phyloP scores from a whole-genome alignment of 2,329 filamentous ascomycete species.

The Fusarium pseudoanthophilum region DNA sequence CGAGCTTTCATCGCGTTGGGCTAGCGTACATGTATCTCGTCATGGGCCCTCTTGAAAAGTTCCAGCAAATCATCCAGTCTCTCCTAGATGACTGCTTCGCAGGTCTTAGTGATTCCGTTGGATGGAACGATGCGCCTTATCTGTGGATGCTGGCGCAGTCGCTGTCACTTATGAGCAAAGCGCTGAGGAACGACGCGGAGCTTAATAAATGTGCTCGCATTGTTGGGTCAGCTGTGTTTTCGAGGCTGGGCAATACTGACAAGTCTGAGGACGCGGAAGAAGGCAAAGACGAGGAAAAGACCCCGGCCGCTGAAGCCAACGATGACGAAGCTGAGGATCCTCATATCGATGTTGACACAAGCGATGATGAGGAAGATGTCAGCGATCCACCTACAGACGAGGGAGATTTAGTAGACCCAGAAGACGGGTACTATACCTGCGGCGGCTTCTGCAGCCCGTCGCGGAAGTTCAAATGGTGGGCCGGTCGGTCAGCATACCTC shows the following conservation, averaged over 20 bases:
- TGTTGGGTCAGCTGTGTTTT: neutral
- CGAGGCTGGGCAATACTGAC: neutral
- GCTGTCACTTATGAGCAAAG: neutral
- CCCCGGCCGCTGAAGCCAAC: neutral
- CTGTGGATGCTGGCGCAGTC: neutral
- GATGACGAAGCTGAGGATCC: neutral
- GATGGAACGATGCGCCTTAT: neutral
- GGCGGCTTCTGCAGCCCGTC: neutral
- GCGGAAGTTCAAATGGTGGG: neutral
- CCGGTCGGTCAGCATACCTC: neutral
- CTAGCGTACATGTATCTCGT: slow-evolving; percentile 14
- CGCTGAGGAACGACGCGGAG: neutral
- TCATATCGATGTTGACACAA: neutral
- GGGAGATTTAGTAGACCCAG: neutral
- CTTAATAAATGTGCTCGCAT: neutral
- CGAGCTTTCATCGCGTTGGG: neutral
- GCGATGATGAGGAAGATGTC: neutral
- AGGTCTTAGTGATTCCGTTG: neutral
- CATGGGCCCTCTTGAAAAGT: slow-evolving; percentile 1
- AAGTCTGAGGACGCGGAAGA: neutral
- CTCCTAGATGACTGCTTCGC: neutral
- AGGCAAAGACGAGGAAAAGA: fast-evolving
- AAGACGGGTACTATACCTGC: neutral
- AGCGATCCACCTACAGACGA: neutral
- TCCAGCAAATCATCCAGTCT: neutral